Evolutionary conservation across 2,329 filamentous ascomycete species (phyloP).

Genomic region (Lasiodiplodia sp.): DNA sequence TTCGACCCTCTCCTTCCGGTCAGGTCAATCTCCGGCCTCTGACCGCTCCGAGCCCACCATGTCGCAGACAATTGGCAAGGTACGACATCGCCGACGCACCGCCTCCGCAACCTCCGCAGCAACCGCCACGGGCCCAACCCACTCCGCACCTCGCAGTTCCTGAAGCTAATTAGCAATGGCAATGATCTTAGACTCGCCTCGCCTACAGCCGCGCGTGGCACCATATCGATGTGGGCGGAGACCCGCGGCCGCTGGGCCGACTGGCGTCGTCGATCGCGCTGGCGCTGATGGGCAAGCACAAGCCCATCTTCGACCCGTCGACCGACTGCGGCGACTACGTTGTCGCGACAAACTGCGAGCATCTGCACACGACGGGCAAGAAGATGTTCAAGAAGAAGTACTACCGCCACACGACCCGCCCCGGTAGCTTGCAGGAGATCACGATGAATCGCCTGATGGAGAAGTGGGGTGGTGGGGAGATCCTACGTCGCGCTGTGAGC

Average conservation of each 20-base stretch:
- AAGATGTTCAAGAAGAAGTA: conserved; percentile 96
- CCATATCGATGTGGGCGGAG: conserved; percentile 75
- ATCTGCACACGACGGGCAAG: conserved; percentile 86
- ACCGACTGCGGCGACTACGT: conserved; percentile 99
- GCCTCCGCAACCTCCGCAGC: background rate
- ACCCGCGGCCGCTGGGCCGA: conserved; percentile 81
- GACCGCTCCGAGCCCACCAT: conserved; percentile 55
- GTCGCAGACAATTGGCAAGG: conserved; percentile 81
- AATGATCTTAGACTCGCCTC: conserved; percentile 76
- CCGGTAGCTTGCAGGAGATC: conserved; percentile 84
- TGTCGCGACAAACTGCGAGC: conserved; percentile 87
- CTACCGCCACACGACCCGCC: conserved; percentile 91
- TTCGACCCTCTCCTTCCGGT: background rate
- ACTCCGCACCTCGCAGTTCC: too few relatives aligned
- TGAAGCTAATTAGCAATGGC: too few relatives aligned
- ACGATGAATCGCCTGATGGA: conserved; percentile 95
- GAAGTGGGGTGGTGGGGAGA: conserved; percentile 92
- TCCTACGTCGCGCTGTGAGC: conserved; percentile 87
- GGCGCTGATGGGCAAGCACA: conserved; percentile 97
- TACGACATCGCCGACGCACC: conserved; percentile 49
- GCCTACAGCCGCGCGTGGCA: conserved; percentile 98
- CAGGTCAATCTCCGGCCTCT: conserved; percentile 33
- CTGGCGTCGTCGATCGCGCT: conserved; percentile 87
- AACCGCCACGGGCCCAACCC: too few relatives aligned
- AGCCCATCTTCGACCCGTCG: conserved; percentile 95